Conservation (phyloP, 768 basidiomycete genomes). For the Mycena albidolilacea region DNA sequence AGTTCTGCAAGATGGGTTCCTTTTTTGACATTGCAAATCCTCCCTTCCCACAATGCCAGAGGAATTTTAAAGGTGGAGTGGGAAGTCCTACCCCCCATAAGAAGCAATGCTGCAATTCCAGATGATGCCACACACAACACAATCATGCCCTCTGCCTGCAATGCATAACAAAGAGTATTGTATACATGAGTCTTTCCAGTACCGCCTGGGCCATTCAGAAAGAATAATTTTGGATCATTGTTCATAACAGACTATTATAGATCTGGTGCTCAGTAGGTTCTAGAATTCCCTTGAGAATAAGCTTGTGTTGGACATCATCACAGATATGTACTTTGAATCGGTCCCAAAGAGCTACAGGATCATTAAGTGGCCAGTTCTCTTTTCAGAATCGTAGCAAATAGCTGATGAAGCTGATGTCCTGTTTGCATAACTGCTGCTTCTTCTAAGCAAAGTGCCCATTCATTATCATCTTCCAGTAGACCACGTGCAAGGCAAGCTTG, state of each 20-base stretch:
- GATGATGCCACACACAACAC: conserved; percentile 65
- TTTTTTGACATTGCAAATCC: conserved; percentile 49
- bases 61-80: conserved; percentile 68
- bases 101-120: conserved; percentile 62
- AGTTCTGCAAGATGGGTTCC: conserved; percentile 44
- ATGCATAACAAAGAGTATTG: conserved; percentile 46
- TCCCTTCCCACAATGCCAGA: conserved; percentile 37
- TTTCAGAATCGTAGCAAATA: conserved; percentile 60
- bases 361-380: conserved; percentile 41
- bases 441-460: conserved; percentile 57
- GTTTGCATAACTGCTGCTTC: conserved; percentile 54
- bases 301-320: conserved; percentile 53
- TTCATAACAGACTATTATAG: conserved; percentile 41
- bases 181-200: conserved; percentile 26
- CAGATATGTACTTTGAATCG: conserved; percentile 47
- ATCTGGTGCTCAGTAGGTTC: neutral
- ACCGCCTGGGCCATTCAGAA: conserved; percentile 44
- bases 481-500: conserved; percentile 57
- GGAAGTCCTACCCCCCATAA: conserved; percentile 61
- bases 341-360: conserved; percentile 17
- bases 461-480: conserved; percentile 62
- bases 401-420: conserved; percentile 49
- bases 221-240: conserved; percentile 48
- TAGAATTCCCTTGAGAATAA: neutral
- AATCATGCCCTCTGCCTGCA: conserved; percentile 49